Conservation (phyloP, 2,329 filamentous ascomycete species). For the Dryadomyces sulphureus region DNA sequence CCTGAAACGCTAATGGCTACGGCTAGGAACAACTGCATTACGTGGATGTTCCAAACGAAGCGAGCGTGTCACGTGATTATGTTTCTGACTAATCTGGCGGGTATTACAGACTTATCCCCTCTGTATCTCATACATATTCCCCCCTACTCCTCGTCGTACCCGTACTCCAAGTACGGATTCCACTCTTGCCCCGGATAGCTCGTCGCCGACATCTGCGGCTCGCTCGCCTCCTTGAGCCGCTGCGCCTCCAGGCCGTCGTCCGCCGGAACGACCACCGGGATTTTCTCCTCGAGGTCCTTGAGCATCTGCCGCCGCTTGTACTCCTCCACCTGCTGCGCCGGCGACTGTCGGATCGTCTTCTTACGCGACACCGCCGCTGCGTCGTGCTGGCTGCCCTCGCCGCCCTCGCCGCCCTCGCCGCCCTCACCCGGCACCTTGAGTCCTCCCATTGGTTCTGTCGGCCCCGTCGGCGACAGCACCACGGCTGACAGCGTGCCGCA, state of each 20-base stretch:
- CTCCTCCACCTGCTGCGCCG: conserved; percentile 23
- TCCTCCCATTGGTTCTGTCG: neutral
- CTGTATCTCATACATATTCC: neutral
- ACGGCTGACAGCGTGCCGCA: conserved; percentile 17
- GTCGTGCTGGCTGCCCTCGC: conserved; percentile 6
- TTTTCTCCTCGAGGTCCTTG: conserved; percentile 38
- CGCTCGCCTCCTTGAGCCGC: conserved; percentile 24
- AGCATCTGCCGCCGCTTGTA: conserved; percentile 28
- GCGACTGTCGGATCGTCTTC: conserved; percentile 15
- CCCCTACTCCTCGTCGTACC: conserved; percentile 15
- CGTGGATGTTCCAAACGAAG: conserved; percentile 1
- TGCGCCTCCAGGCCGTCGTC: conserved; percentile 13
- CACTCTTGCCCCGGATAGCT: conserved; percentile 60
- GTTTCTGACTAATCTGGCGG: neutral
- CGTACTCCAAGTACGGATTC: conserved; percentile 35
- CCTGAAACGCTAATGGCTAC: conserved; percentile 1
- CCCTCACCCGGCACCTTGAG: neutral
- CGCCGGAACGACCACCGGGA: conserved; percentile 23
- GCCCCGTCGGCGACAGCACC: neutral
- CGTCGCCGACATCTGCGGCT: conserved; percentile 48
- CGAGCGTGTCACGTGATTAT: neutral
- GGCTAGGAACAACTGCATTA: conserved; percentile 5
- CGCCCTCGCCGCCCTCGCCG: neutral
- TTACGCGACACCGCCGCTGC: conserved; percentile 11
- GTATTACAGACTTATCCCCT: neutral